These are phyloP conservation scores for Xerocomus minutiporus DNA, from an alignment of 1,284 basidiomycete genomes.

Conservation along the genomic window DNA sequence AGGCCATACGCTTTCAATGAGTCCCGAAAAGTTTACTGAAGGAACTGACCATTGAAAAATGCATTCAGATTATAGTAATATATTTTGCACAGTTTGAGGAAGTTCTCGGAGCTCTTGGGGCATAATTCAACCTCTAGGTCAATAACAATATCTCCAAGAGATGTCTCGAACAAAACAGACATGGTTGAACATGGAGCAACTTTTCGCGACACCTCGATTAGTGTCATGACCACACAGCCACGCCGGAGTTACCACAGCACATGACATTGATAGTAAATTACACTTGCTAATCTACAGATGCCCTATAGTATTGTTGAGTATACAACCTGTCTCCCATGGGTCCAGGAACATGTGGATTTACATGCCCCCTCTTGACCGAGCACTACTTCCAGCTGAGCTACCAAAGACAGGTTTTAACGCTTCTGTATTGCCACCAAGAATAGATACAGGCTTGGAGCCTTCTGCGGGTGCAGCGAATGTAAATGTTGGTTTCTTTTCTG, in stretches of 20 bases:
- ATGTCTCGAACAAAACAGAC: constrained; percentile 96
- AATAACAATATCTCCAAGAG: constrained; percentile 92
- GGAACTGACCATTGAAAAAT: constrained; percentile 86
- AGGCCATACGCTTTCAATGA: constrained; percentile 4
- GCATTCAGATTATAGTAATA: constrained; percentile 96
- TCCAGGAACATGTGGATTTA: background rate
- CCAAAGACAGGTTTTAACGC: constrained; percentile 10
- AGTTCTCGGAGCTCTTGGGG: constrained; percentile 90
- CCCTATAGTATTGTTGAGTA: too few species aligned
- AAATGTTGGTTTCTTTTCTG: constrained; percentile 20
- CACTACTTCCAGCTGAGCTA: constrained; percentile 3
- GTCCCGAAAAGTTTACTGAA: constrained; percentile 6
- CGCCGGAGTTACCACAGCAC: background rate
- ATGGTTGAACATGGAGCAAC: constrained; percentile 40
- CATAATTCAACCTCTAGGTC: constrained; percentile 91
- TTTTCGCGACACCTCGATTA: background rate
- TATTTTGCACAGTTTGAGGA: constrained; percentile 93
- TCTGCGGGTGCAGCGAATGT: constrained; percentile 12
- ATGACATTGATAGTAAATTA: background rate
- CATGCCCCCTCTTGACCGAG: background rate
- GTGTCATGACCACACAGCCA: background rate
- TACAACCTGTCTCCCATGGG: background rate
- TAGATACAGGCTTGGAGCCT: constrained; percentile 5
- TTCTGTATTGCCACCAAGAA: constrained; percentile 11
- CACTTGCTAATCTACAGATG: background rate